phyloP scores from a whole-genome alignment of 345 rosid genomes.

The Gossypium ekmanianum region DNA sequence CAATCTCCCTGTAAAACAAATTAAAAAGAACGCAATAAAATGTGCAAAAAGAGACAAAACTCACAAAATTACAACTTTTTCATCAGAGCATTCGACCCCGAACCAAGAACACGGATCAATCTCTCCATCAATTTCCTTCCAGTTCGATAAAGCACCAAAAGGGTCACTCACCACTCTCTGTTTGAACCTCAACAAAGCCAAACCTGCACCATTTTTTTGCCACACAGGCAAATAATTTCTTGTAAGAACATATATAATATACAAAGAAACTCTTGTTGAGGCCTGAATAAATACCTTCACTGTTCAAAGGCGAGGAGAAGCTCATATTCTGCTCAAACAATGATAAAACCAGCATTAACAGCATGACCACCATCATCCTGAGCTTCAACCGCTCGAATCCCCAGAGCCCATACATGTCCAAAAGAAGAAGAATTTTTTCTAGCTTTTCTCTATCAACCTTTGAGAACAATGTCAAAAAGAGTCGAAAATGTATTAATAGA shows the following conservation, averaged over 20 bases:
- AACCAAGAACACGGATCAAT: conserved; percentile 75
- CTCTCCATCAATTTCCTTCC: conserved; percentile 42
- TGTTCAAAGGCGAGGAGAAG: conserved; percentile 32
- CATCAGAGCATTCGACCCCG: conserved; percentile 69
- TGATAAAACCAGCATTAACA: conserved; percentile 16
- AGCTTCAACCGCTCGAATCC: conserved; percentile 19
- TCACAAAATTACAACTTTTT: conserved; percentile 55
- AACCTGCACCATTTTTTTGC: conserved; percentile 30
- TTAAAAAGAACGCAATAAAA: neutral
- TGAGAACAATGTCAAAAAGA: neutral
- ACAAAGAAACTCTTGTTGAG: neutral
- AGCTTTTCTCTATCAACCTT: neutral
- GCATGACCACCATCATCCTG: conserved; percentile 10
- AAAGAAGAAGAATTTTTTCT: neutral
- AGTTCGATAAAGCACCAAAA: conserved; percentile 54
- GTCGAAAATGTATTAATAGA: neutral
- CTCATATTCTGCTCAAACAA: conserved; percentile 25
- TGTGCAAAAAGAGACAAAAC: neutral
- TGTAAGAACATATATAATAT: neutral
- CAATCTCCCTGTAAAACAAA: neutral
- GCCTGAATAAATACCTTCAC: conserved; percentile 37
- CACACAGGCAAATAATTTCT: neutral
- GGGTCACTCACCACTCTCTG: conserved; percentile 69
- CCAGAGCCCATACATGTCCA: conserved; percentile 23
- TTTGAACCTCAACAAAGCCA: conserved; percentile 56